Evolutionary conservation across 768 basidiomycete genomes (phyloP).

Genomic region (Coprinopsis sp.): DNA sequence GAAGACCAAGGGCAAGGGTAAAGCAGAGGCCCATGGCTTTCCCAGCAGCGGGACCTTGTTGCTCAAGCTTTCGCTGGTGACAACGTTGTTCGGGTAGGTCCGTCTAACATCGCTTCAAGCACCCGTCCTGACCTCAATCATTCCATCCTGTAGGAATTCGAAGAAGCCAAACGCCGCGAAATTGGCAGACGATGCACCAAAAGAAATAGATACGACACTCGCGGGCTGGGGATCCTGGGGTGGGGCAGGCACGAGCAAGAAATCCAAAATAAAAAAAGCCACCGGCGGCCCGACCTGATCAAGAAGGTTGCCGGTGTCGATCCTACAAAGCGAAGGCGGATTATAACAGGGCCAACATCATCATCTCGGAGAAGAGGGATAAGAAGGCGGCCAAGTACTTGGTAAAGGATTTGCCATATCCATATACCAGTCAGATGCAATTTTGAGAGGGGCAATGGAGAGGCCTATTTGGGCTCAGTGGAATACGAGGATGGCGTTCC

Average conservation of each 20-base stretch:
- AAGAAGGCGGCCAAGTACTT: constrained; percentile 89
- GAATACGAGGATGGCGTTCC: constrained; percentile 86
- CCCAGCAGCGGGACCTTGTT: constrained; percentile 87
- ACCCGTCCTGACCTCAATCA: not conserved
- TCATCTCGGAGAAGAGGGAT: constrained; percentile 94
- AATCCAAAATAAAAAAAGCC: constrained; percentile 47
- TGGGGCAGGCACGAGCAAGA: constrained; percentile 70
- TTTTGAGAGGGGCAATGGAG: constrained; percentile 82
- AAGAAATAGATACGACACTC: constrained; percentile 82
- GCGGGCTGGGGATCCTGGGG: constrained; percentile 98
- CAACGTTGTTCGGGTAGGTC: constrained; percentile 81
- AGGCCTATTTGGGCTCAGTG: constrained; percentile 85
- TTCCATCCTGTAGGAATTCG: constrained; percentile 62
- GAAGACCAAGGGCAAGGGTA: constrained; percentile 40
- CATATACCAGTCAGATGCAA: constrained; percentile 90
- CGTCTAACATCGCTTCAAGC: not conserved
- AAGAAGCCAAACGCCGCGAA: constrained; percentile 75
- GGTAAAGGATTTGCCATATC: constrained; percentile 89
- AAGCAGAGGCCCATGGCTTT: constrained; percentile 58
- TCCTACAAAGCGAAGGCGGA: constrained; percentile 77
- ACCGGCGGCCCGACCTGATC: constrained; percentile 66
- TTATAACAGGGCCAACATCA: constrained; percentile 79
- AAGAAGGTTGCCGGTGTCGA: constrained; percentile 82
- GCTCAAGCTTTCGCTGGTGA: constrained; percentile 96
- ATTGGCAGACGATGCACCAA: constrained; percentile 85